Evolutionary conservation across 768 basidiomycete genomes (phyloP).

Genomic region (Tylopilus plumbeoviolaceoides): DNA sequence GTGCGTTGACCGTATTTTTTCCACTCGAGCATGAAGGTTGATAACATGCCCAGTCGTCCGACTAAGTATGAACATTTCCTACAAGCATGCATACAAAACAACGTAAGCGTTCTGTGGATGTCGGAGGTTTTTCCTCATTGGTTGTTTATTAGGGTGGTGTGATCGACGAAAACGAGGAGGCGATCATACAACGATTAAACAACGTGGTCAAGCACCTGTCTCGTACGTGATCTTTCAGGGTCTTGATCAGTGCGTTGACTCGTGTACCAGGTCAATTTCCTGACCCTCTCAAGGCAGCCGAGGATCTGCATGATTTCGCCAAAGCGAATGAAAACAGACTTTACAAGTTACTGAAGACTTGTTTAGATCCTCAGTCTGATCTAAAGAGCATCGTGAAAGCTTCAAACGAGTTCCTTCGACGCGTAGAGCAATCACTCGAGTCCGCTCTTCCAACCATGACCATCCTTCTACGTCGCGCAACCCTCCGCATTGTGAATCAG

Average conservation of each 20-base stretch:
- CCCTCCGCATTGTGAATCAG: slow-evolving; percentile 74
- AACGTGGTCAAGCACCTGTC: slow-evolving; percentile 54
- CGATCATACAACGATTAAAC: slow-evolving; percentile 52
- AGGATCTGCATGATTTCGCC: slow-evolving; percentile 81
- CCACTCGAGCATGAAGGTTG: neutral
- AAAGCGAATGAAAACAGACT: slow-evolving; percentile 81
- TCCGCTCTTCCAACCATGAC: slow-evolving; percentile 64
- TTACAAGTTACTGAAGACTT: slow-evolving; percentile 79
- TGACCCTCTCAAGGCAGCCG: slow-evolving; percentile 69
- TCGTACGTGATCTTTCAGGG: slow-evolving; percentile 39
- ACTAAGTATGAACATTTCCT: slow-evolving; percentile 67
- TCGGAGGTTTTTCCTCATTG: neutral
- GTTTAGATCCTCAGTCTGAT: slow-evolving; percentile 82
- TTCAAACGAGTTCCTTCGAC: slow-evolving; percentile 73
- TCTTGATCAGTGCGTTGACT: neutral
- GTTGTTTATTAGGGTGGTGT: slow-evolving; percentile 71
- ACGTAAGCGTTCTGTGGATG: slow-evolving; percentile 49
- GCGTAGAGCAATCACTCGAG: slow-evolving; percentile 67
- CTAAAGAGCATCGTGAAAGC: slow-evolving; percentile 77
- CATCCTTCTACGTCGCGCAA: slow-evolving; percentile 63
- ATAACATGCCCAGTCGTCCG: slow-evolving; percentile 52
- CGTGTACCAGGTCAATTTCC: slow-evolving; percentile 44
- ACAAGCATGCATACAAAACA: slow-evolving; percentile 72
- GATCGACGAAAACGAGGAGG: slow-evolving; percentile 79
- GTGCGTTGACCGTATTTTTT: slow-evolving; percentile 36